phyloP scores from a whole-genome alignment of 257 asterid species.

The Solanum chiquidenum region DNA sequence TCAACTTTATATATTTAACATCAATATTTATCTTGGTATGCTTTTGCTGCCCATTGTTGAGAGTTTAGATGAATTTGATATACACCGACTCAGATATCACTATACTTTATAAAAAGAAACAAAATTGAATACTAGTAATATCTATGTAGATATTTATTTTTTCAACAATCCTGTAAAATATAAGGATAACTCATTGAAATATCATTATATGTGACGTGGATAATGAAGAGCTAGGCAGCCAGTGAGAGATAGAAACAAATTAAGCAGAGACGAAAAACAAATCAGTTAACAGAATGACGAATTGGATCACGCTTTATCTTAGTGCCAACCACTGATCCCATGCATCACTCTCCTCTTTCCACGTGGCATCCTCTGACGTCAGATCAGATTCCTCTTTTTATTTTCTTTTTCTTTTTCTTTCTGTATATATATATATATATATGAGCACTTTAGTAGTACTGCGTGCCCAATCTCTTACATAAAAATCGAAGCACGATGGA shows the following conservation, averaged over 20 bases:
- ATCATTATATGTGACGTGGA: neutral
- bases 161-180: neutral
- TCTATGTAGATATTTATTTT: neutral
- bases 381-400: neutral
- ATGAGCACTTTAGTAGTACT: neutral
- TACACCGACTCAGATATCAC: too few species aligned
- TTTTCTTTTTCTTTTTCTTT: neutral
- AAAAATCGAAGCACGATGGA: slow-evolving; percentile 37
- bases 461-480: neutral
- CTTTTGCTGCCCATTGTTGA: neutral
- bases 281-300: neutral
- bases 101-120: too few species aligned
- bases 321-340: slow-evolving; percentile 3
- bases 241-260: neutral
- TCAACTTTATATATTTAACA: too few species aligned
- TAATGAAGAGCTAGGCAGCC: neutral
- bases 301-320: slow-evolving; percentile 6
- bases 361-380: slow-evolving; percentile 19
- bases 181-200: neutral
- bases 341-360: slow-evolving; percentile 4
- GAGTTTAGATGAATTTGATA: neutral
- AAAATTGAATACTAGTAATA: neutral
- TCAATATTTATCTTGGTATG: neutral
- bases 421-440: neutral
- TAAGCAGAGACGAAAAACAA: neutral